Base-by-base conservation (phyloP, 2,329 filamentous ascomycete genomes). In the Annulohypoxylon truncatum region DNA sequence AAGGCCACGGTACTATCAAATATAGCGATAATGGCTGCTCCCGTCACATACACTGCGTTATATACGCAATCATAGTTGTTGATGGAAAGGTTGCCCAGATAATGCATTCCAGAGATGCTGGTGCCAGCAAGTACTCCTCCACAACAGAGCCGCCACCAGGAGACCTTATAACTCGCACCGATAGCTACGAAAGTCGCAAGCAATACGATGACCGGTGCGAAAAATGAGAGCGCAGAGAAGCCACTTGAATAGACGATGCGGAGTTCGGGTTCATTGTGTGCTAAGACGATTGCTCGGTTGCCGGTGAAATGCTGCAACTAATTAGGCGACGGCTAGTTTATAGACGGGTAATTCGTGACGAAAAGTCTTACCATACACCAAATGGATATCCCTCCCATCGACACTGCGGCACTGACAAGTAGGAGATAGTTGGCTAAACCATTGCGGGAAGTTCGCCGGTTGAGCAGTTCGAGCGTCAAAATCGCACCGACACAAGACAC, bases 31-130 rank as follows among this genome's bases (percentile, higher is more conserved):
- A 90, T 76, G 18, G 88, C 87, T 4, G 93, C 87, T 2, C 90
- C 92, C 2, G 90, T 80, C 13, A 96, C 85, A 73, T 89, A 88
- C 20, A 79, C 80, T 12, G 80, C 74, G 2, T 79, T 77, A 71
- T 94, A 94, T 9, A 82, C 79, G 71, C 92, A 90, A 3, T 76
- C 79, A 74, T 96, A 97, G 76, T 96, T 95, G 26, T 84, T 84
- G 66, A 95, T 93, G 31, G 92, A 93, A 29, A 91, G 87, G 75
- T 96, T 94, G n/a, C 92, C 92, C 15, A 95, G 82, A 73, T 96
- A 96, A 77, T 96, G 92, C 93, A 96, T 96, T 29, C 90, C 91
- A 64, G 91, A 93, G 52, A 96, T 90, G 20, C 92, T 90, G 4
- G 89, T 82, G 12, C 93, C 93, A 1, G 91, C 90, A 44, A 94